Conservation (phyloP, 2,329 filamentous ascomycete genomes). For the Aspergillus eucalypticola region DNA sequence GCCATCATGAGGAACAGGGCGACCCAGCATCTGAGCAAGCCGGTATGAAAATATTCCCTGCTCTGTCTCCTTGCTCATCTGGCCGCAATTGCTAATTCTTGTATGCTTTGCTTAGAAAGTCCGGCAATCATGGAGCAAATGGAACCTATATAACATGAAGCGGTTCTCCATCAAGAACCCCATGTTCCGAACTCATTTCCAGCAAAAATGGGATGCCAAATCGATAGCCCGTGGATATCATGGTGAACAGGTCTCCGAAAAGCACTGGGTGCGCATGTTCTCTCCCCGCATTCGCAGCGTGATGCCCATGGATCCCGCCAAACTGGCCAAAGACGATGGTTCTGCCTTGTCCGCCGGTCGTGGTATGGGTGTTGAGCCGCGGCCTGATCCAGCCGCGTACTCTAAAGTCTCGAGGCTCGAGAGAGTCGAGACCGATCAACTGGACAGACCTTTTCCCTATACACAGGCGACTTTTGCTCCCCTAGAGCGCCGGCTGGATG, state of each 20-base stretch:
- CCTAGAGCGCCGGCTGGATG: constrained; percentile 84
- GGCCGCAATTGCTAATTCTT: constrained; percentile 8
- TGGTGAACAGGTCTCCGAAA: constrained; percentile 89
- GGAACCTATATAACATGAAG: constrained; percentile 87
- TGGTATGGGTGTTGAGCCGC: constrained; percentile 66
- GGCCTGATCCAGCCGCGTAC: too few species aligned
- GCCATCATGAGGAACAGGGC: constrained; percentile 49
- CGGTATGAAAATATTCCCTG: constrained; percentile 28
- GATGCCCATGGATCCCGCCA: constrained; percentile 77
- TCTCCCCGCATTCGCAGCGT: constrained; percentile 76
- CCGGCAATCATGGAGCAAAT: constrained; percentile 96
- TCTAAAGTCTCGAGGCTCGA: too few species aligned
- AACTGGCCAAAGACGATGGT: constrained; percentile 79
- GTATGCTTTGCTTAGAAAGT: constrained; percentile 65
- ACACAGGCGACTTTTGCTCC: constrained; percentile 97
- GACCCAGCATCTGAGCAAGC: constrained; percentile 43
- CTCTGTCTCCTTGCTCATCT: not conserved
- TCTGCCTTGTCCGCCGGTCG: constrained; percentile 79
- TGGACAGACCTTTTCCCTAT: constrained; percentile 60
- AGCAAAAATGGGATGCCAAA: constrained; percentile 97
- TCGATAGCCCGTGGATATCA: constrained; percentile 82
- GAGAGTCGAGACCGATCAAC: constrained; percentile 16
- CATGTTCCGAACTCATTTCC: constrained; percentile 73
- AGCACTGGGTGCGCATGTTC: constrained; percentile 94
- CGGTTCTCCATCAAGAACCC: constrained; percentile 52